Evolutionary conservation across 768 basidiomycete species (phyloP).

Genomic region (Mycena venus): DNA sequence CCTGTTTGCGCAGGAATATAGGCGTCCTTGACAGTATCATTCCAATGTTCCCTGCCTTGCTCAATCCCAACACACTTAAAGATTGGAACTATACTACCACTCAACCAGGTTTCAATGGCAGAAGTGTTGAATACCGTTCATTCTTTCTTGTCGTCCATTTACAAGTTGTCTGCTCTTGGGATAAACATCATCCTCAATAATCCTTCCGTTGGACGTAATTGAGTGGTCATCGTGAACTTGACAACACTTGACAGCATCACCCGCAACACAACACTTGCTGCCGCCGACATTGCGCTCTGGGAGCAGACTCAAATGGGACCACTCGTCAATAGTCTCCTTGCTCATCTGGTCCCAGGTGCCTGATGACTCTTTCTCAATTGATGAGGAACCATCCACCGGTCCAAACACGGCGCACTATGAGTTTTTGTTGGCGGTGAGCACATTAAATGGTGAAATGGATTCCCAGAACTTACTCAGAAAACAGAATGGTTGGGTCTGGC

Average conservation of each 20-base stretch:
- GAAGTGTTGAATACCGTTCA: slow-evolving; percentile 34
- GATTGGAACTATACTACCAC: slow-evolving; percentile 54
- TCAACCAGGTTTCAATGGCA: slow-evolving; percentile 40
- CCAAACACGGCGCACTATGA: slow-evolving; percentile 37
- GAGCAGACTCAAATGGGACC: slow-evolving; percentile 31
- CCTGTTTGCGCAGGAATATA: slow-evolving; percentile 3
- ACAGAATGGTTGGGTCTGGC: slow-evolving; percentile 26
- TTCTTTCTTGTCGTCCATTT: not conserved
- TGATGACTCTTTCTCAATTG: slow-evolving; percentile 6
- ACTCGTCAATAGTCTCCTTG: slow-evolving; percentile 20
- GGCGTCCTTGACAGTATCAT: slow-evolving; percentile 14
- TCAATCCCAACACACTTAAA: slow-evolving; percentile 29
- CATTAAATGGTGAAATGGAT: not conserved
- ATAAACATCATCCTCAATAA: slow-evolving; percentile 32
- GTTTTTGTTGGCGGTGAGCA: slow-evolving; percentile 33
- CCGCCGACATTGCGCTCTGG: slow-evolving; percentile 25
- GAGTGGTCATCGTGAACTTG: slow-evolving; percentile 37
- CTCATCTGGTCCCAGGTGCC: slow-evolving; percentile 19
- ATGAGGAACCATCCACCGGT: slow-evolving; percentile 39
- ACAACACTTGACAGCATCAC: slow-evolving; percentile 31
- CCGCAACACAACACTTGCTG: slow-evolving; percentile 26
- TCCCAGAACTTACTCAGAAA: not conserved
- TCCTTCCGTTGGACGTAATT: slow-evolving; percentile 39
- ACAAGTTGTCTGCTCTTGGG: slow-evolving; percentile 23
- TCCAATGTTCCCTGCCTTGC: slow-evolving; percentile 5